Conservation (phyloP, 148 eudicot species). For the Vaccinium myrtillus region DNA sequence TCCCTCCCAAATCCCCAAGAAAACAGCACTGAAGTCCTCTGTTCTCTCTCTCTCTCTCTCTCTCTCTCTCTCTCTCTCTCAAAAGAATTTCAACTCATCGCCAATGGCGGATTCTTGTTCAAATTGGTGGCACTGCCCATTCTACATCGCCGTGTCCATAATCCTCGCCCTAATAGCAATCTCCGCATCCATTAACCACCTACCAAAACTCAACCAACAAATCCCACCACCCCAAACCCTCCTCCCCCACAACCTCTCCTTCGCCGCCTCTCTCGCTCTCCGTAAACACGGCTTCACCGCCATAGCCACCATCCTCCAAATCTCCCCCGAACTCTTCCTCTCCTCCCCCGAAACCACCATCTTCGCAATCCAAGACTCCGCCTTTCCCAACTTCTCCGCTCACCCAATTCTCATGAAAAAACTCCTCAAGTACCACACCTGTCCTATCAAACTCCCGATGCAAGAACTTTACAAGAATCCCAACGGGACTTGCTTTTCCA, state of each 20-base stretch:
- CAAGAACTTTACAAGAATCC: conserved; percentile 27
- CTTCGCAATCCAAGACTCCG: conserved; percentile 56
- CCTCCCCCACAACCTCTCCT: conserved; percentile 13
- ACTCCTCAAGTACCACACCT: conserved; percentile 53
- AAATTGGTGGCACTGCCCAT: conserved; percentile 65
- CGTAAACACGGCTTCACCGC: conserved; percentile 37
- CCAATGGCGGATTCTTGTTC: conserved; percentile 51
- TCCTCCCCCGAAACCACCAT: conserved; percentile 37
- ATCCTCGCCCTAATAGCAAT: conserved; percentile 37
- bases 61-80: conserved; percentile 21
- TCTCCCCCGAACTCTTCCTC: conserved; percentile 52
- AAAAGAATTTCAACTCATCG: neutral
- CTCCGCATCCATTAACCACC: conserved; percentile 18
- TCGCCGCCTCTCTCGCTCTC: conserved; percentile 38
- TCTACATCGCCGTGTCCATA: conserved; percentile 43
- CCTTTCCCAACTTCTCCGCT: conserved; percentile 31
- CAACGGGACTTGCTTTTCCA: conserved; percentile 38
- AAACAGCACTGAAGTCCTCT: neutral
- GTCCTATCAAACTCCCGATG: conserved; percentile 35
- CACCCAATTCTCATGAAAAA: conserved; percentile 33
- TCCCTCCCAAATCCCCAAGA: conserved; percentile 5
- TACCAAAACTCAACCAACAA: conserved; percentile 6
- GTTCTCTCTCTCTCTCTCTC: neutral
- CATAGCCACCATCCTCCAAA: conserved; percentile 49
- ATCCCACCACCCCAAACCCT: conserved; percentile 7